Percentiles rank a stretch among this genome's conserved stretches.
Evolutionary conservation across 257 asterid genomes (phyloP).

Genomic region (Verbena officinalis): DNA sequence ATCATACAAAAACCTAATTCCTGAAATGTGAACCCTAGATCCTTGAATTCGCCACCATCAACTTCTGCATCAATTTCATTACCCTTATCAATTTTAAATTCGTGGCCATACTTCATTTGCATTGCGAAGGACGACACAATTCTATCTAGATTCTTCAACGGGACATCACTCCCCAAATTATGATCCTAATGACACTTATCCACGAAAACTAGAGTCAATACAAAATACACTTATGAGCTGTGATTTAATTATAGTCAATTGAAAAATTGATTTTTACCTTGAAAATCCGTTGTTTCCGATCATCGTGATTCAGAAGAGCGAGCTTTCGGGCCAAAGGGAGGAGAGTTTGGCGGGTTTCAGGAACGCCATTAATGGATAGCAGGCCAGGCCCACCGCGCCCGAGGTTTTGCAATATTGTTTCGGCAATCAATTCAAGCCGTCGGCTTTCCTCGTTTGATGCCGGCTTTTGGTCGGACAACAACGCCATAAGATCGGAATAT

Average conservation of each 20-base stretch:
- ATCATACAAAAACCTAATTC: slow-evolving; percentile 75
- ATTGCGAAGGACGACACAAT: slow-evolving; percentile 82
- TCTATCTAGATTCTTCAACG: slow-evolving; percentile 66
- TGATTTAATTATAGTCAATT: not conserved
- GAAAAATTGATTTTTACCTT: slow-evolving; percentile 50
- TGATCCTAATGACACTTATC: slow-evolving; percentile 59
- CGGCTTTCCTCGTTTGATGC: slow-evolving; percentile 40
- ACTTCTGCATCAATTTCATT: slow-evolving; percentile 19
- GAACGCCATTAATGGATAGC: slow-evolving; percentile 64
- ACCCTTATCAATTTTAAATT: slow-evolving; percentile 22
- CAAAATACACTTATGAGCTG: not conserved
- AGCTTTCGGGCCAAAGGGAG: slow-evolving; percentile 82
- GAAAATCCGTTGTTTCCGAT: slow-evolving; percentile 67
- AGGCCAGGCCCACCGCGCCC: slow-evolving; percentile 90
- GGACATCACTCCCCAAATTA: slow-evolving; percentile 82
- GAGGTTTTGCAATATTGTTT: slow-evolving; percentile 57
- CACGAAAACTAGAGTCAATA: not conserved
- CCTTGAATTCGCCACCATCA: slow-evolving; percentile 43
- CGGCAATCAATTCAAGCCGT: slow-evolving; percentile 47
- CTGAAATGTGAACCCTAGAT: slow-evolving; percentile 53
- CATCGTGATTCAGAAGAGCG: slow-evolving; percentile 58
- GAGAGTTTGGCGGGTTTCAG: slow-evolving; percentile 52
- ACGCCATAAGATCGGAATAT: slow-evolving; percentile 53
- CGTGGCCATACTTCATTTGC: slow-evolving; percentile 71
- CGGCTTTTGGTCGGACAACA: slow-evolving; percentile 41